phyloP scores from a whole-genome alignment of 495 filamentous ascomycete species.

The Tetracladium marchalianum region DNA sequence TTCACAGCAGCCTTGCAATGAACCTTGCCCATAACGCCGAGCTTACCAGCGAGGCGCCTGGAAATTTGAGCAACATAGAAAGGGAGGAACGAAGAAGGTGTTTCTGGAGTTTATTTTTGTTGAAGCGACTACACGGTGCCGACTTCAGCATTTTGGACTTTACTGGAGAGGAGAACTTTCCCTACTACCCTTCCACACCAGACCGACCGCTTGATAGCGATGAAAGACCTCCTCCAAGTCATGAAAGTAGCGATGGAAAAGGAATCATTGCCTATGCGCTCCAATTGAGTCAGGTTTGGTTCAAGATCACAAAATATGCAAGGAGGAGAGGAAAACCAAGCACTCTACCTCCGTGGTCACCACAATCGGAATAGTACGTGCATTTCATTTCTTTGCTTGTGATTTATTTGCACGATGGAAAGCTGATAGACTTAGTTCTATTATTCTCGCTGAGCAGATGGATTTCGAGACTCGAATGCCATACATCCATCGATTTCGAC shows the following conservation, averaged over 20 bases:
- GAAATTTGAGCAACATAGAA: slow-evolving; percentile 8
- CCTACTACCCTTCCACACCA: slow-evolving; percentile 22
- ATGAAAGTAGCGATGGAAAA: slow-evolving; percentile 18
- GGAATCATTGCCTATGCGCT: slow-evolving; percentile 39
- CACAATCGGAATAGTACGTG: slow-evolving; percentile 30
- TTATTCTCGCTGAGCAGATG: slow-evolving; percentile 38
- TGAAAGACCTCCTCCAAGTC: too few relatives aligned
- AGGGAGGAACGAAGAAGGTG: slow-evolving; percentile 37
- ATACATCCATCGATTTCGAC: slow-evolving; percentile 35
- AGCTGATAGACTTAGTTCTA: slow-evolving; percentile 13
- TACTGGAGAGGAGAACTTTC: slow-evolving; percentile 26
- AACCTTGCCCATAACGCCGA: slow-evolving; percentile 35
- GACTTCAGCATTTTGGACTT: slow-evolving; percentile 32
- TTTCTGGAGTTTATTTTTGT: slow-evolving; percentile 39
- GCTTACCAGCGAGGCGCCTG: slow-evolving; percentile 26
- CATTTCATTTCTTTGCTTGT: too few relatives aligned
- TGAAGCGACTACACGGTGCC: slow-evolving; percentile 35
- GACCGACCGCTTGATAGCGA: slow-evolving; percentile 14
- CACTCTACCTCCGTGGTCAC: slow-evolving; percentile 38
- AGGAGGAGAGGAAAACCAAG: slow-evolving; percentile 33
- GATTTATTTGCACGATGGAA: too few relatives aligned
- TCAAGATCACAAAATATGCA: slow-evolving; percentile 34
- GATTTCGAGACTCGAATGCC: slow-evolving; percentile 38
- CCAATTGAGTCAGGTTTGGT: slow-evolving; percentile 35
- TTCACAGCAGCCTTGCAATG: slow-evolving; percentile 38